These are phyloP conservation scores for Actinomortierella wolfii DNA, from an alignment of 371 early-diverging fungal species.

Conservation along the genomic window DNA sequence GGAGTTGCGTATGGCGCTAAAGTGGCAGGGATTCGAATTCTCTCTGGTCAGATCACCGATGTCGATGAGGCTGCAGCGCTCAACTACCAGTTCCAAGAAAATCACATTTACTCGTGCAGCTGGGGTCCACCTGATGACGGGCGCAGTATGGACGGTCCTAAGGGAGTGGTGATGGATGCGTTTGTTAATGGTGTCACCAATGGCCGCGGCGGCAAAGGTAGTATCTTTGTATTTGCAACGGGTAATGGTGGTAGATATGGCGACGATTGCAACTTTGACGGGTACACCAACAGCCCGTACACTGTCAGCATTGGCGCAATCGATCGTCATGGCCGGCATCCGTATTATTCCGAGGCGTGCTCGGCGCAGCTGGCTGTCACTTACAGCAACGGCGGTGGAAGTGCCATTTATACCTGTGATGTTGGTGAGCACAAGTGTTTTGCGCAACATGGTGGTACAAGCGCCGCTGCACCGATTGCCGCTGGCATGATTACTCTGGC, in stretches of 20 bases:
- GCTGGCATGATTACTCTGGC: conserved; percentile 92
- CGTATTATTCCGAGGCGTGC: conserved; percentile 90
- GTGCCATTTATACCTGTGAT: conserved; percentile 86
- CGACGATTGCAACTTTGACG: conserved; percentile 97
- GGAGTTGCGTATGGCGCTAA: conserved; percentile 89
- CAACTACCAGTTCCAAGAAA: conserved; percentile 83
- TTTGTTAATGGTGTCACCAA: conserved; percentile 81
- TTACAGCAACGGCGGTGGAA: conserved; percentile 83
- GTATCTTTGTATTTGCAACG: conserved; percentile 92
- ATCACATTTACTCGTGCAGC: conserved; percentile 92
- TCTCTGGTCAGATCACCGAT: conserved; percentile 85
- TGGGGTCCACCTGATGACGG: conserved; percentile 98
- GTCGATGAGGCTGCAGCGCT: conserved; percentile 91
- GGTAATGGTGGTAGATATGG: conserved; percentile 87
- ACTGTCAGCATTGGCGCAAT: conserved; percentile 94
- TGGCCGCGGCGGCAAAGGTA: conserved; percentile 87
- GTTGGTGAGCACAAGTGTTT: conserved; percentile 73
- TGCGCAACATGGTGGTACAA: conserved; percentile 89
- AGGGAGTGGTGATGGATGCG: conserved; percentile 77
- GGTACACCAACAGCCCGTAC: conserved; percentile 95
- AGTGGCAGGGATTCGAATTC: conserved; percentile 90
- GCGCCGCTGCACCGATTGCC: conserved; percentile 95
- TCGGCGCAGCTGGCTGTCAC: conserved; percentile 88
- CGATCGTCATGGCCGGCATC: conserved; percentile 74
- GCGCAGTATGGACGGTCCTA: conserved; percentile 85